phyloP scores from a whole-genome alignment of 805 yeast genomes.

The Candida coquimbonensis region DNA sequence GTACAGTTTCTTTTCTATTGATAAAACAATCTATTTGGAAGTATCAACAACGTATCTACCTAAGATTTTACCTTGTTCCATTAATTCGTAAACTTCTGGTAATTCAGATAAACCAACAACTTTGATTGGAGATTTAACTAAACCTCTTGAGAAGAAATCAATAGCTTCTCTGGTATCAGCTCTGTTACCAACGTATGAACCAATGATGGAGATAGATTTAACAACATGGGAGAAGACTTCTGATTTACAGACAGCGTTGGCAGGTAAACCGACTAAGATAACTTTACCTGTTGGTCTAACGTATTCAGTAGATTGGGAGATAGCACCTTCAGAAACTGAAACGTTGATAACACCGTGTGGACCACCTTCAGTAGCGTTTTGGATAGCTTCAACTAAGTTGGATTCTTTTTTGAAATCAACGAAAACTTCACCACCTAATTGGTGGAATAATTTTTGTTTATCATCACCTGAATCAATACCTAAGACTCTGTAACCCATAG shows the following conservation, averaged over 20 bases:
- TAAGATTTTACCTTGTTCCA: slow-evolving; percentile 76
- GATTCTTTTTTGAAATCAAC: slow-evolving; percentile 49
- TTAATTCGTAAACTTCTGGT: slow-evolving; percentile 62
- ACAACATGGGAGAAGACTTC: slow-evolving; percentile 50
- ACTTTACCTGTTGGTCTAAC: slow-evolving; percentile 56
- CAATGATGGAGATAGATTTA: slow-evolving; percentile 48
- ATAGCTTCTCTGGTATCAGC: slow-evolving; percentile 79
- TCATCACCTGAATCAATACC: slow-evolving; percentile 75
- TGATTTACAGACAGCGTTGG: slow-evolving; percentile 46
- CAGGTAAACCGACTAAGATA: slow-evolving; percentile 57
- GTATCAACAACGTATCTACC: slow-evolving; percentile 88
- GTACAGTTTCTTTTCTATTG: not conserved
- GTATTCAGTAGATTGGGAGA: slow-evolving; percentile 43
- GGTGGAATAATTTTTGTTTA: slow-evolving; percentile 47
- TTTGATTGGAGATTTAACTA: slow-evolving; percentile 65
- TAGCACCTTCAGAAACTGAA: slow-evolving; percentile 46
- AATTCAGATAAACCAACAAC: slow-evolving; percentile 71
- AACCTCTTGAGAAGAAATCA: slow-evolving; percentile 66
- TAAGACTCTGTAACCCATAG: slow-evolving; percentile 68
- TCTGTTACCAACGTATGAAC: slow-evolving; percentile 86
- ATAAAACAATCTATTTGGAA: slow-evolving; percentile 33
- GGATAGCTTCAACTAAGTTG: slow-evolving; percentile 42
- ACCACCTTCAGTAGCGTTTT: slow-evolving; percentile 52
- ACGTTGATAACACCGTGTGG: slow-evolving; percentile 47
- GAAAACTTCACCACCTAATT: slow-evolving; percentile 59